Conservation (phyloP, 495 filamentous ascomycete species). For the Aspergillus haitiensis region DNA sequence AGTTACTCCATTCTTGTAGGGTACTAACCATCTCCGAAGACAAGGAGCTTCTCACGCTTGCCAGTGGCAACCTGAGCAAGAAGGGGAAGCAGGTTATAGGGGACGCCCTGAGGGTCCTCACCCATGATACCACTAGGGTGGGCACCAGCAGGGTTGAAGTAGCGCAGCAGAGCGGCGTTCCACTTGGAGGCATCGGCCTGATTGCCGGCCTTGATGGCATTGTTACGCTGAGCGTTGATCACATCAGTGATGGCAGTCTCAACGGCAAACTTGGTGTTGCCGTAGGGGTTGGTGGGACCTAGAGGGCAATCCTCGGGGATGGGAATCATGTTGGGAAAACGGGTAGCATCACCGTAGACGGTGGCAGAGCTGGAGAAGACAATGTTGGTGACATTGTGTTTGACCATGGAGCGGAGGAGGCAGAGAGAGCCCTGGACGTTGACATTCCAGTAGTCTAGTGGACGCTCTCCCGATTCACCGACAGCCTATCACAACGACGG, state of each 20-base stretch:
- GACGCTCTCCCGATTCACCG: conserved; percentile 92
- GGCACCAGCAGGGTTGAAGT: conserved; percentile 96
- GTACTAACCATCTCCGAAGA: conserved; percentile 85
- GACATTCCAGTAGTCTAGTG: conserved; percentile 94
- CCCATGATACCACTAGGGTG: conserved; percentile 98
- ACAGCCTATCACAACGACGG: conserved; percentile 64
- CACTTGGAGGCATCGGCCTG: conserved; percentile 66
- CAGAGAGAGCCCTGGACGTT: conserved; percentile 93
- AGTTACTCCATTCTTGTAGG: neutral
- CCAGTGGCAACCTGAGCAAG: conserved; percentile 95
- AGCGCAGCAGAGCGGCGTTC: conserved; percentile 91
- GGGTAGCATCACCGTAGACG: conserved; percentile 97
- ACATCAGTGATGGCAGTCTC: conserved; percentile 90
- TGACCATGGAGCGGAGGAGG: conserved; percentile 83
- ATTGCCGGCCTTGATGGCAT: conserved; percentile 75
- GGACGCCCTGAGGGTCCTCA: conserved; percentile 93
- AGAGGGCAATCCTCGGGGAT: conserved; percentile 97
- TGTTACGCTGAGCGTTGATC: conserved; percentile 83
- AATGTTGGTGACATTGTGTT: conserved; percentile 89
- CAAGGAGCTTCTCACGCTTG: conserved; percentile 88
- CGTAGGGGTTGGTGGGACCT: conserved; percentile 95
- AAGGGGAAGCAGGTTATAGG: conserved; percentile 92
- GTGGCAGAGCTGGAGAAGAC: conserved; percentile 97
- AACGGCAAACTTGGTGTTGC: conserved; percentile 88
- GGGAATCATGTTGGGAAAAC: conserved; percentile 96